Evolutionary conservation across 257 asterid genomes (phyloP).

Genomic region (Plantago ovata): DNA sequence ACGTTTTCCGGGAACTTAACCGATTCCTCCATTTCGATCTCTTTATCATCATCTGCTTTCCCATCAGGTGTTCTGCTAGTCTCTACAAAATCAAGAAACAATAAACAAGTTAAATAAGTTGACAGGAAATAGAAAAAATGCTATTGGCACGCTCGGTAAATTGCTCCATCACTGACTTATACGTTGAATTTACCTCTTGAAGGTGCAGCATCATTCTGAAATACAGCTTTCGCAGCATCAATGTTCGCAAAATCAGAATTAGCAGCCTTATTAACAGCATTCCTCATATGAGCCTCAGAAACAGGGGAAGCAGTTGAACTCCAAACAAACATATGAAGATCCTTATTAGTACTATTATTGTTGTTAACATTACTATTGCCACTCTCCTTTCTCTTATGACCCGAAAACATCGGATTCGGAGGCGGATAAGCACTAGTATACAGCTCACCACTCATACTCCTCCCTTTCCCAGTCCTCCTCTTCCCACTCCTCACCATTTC

Average conservation of each 20-base stretch:
- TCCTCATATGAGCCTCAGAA: conserved; percentile 63
- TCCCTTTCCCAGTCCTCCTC: conserved; percentile 34
- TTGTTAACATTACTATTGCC: conserved; percentile 10
- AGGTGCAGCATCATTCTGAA: conserved; percentile 44
- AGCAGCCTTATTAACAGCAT: conserved; percentile 44
- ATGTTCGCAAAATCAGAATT: conserved; percentile 37
- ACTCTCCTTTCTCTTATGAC: conserved; percentile 56
- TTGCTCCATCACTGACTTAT: not conserved
- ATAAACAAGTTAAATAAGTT: not conserved
- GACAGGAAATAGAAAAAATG: too few relatives aligned
- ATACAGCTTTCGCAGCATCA: conserved; percentile 50
- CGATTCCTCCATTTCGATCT: conserved; percentile 56
- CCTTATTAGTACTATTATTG: conserved; percentile 44
- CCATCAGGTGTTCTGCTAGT: conserved; percentile 44
- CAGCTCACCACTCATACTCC: conserved; percentile 81
- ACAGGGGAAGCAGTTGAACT: conserved; percentile 94
- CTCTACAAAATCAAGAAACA: conserved; percentile 27
- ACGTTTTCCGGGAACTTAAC: conserved; percentile 34
- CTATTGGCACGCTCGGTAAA: too few relatives aligned
- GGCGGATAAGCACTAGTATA: conserved; percentile 61
- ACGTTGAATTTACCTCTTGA: conserved; percentile 40
- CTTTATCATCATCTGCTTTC: conserved; percentile 47
- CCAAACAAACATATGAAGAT: conserved; percentile 93
- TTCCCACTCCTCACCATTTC: conserved; percentile 61
- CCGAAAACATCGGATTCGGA: conserved; percentile 73